Conservation (phyloP, 192 early-diverging fungal species). For the Borealophlyctis nickersoniae region DNA sequence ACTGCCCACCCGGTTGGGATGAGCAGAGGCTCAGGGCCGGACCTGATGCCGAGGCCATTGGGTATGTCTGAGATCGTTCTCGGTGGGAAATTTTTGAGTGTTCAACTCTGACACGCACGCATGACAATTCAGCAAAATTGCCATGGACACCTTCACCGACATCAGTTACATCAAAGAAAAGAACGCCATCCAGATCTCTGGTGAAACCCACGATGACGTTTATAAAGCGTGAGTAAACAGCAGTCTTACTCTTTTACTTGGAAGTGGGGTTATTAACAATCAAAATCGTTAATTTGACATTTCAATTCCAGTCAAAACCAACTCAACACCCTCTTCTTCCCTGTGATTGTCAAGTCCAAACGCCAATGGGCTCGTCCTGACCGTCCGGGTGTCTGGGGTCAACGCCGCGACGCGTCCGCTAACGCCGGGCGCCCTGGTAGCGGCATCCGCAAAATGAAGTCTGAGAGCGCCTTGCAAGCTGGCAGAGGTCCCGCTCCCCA, state of each 20-base stretch:
- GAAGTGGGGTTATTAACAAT: no score
- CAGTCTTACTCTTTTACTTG: constrained; percentile 8
- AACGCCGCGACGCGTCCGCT: constrained; percentile 38
- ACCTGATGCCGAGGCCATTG: constrained; percentile 48
- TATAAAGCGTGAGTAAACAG: constrained; percentile 51
- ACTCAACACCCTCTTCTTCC: constrained; percentile 54
- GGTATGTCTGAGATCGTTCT: constrained; percentile 25
- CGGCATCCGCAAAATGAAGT: constrained; percentile 42
- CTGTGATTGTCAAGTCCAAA: constrained; percentile 52
- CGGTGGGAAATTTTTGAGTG: neutral
- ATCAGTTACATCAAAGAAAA: constrained; percentile 56
- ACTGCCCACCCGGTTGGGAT: constrained; percentile 53
- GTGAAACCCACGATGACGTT: constrained; percentile 56
- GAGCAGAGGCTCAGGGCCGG: constrained; percentile 40
- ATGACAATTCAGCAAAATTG: constrained; percentile 38
- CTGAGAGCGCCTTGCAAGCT: constrained; percentile 25
- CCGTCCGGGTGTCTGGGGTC: constrained; percentile 51
- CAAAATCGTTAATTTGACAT: no score
- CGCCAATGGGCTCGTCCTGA: constrained; percentile 57
- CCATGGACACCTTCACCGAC: constrained; percentile 56
- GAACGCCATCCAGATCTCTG: constrained; percentile 57
- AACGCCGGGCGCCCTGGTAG: neutral
- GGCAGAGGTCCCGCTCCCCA: neutral
- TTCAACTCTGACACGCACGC: neutral
- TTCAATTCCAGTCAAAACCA: constrained; percentile 43